Percentiles rank a stretch among this genome's conserved stretches.
Evolutionary conservation across 495 filamentous ascomycete genomes (phyloP).

Genomic region (Trichocladium antarcticum): DNA sequence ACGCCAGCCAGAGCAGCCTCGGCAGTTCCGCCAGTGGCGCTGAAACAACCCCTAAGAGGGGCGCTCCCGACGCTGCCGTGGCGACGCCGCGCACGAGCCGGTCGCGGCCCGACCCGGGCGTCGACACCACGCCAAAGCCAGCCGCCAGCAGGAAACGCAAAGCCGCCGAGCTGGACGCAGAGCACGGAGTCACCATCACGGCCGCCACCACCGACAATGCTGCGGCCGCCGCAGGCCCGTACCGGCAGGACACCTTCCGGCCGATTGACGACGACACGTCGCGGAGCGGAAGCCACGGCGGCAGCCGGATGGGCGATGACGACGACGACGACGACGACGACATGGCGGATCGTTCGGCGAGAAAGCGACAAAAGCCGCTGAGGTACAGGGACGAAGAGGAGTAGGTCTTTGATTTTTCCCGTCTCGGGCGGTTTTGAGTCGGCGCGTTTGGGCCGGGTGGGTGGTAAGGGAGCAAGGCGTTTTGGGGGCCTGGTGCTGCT

Average conservation of each 20-base stretch:
- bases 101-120: no score
- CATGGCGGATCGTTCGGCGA: slow-evolving; percentile 5
- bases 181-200: background rate
- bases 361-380: slow-evolving; percentile 20
- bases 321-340: slow-evolving; percentile 17
- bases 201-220: background rate
- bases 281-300: background rate
- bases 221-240: background rate
- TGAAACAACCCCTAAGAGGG: background rate
- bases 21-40: slow-evolving; percentile 3
- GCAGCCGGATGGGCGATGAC: background rate
- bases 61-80: background rate
- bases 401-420: slow-evolving; percentile 10
- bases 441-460: background rate
- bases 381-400: slow-evolving; percentile 19
- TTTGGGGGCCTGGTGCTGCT: background rate
- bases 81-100: background rate
- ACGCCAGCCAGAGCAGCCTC: slow-evolving; percentile 1
- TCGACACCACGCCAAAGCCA: background rate
- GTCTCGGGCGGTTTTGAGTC: background rate
- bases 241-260: slow-evolving; percentile 11
- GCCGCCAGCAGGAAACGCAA: slow-evolving; percentile 13
- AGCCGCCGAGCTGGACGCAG: slow-evolving; percentile 7
- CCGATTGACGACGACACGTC: slow-evolving; percentile 9
- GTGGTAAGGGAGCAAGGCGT: background rate